Evolutionary conservation across 257 asterid genomes (phyloP).

Genomic region (Handroanthus guayacan): DNA sequence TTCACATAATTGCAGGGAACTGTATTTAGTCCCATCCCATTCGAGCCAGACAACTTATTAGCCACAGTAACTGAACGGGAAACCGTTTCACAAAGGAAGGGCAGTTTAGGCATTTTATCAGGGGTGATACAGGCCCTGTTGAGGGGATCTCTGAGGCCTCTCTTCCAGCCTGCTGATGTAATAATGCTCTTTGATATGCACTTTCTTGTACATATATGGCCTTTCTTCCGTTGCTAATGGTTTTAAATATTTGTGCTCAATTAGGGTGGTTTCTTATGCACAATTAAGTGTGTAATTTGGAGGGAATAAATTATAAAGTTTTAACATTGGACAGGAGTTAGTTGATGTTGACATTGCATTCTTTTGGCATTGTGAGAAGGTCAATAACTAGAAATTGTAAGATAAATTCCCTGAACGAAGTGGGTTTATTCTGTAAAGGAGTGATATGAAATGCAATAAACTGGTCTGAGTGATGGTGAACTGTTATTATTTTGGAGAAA

Average conservation of each 20-base stretch:
- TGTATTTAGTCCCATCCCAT: conserved; percentile 73
- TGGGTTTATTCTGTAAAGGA: neutral
- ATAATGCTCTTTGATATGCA: conserved; percentile 27
- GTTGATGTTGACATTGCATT: conserved; percentile 10
- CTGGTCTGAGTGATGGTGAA: neutral
- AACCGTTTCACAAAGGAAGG: conserved; percentile 43
- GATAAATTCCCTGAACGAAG: neutral
- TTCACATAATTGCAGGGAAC: conserved; percentile 65
- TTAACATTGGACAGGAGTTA: conserved; percentile 6
- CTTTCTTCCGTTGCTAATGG: conserved; percentile 1
- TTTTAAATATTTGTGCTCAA: neutral
- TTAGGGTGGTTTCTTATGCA: neutral
- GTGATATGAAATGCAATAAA: conserved; percentile 20
- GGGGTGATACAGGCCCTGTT: conserved; percentile 52
- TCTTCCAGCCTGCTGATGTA: conserved; percentile 74
- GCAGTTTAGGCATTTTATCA: conserved; percentile 48
- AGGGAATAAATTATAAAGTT: neutral
- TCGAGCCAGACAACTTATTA: conserved; percentile 53
- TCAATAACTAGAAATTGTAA: neutral
- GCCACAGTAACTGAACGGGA: conserved; percentile 51
- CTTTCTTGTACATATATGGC: conserved; percentile 1
- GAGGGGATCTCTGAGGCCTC: conserved; percentile 58
- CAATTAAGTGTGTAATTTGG: conserved; percentile 7
- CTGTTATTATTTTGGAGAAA: conserved; percentile 16
- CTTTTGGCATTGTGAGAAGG: neutral